A percentile compares a stretch with the other conserved stretches of the same genome.
Evolutionary conservation across 2,329 filamentous ascomycete genomes (phyloP).

Genomic region (Ascochyta lentis): DNA sequence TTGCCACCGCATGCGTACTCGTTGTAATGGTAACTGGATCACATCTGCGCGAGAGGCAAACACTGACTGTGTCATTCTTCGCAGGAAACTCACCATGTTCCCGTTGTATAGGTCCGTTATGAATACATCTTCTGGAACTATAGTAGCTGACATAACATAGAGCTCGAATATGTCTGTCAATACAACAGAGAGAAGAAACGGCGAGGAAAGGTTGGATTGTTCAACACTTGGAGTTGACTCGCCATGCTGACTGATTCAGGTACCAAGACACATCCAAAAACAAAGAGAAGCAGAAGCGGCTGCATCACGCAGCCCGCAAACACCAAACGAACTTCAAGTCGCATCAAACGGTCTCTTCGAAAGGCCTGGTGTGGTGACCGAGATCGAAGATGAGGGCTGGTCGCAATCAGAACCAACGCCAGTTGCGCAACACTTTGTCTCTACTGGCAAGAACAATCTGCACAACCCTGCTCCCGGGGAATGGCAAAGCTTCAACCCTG

Average conservation of each 20-base stretch:
- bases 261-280: slow-evolving; percentile 48
- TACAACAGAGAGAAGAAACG: slow-evolving; percentile 94
- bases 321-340: slow-evolving; percentile 36
- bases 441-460: slow-evolving; percentile 30
- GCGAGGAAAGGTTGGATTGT: slow-evolving; percentile 74
- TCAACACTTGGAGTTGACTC: neutral
- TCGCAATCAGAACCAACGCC: slow-evolving; percentile 45
- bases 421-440: slow-evolving; percentile 42
- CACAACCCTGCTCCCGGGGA: slow-evolving; percentile 35
- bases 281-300: slow-evolving; percentile 45
- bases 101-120: slow-evolving; percentile 81
- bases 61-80: slow-evolving; percentile 3
- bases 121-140: neutral
- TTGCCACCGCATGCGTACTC: slow-evolving; percentile 92
- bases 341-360: slow-evolving; percentile 37
- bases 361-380: slow-evolving; percentile 33
- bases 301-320: slow-evolving; percentile 34
- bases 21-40: slow-evolving; percentile 71
- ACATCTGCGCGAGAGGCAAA: neutral
- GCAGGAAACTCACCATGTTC: slow-evolving; percentile 80
- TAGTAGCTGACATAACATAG: slow-evolving; percentile 53
- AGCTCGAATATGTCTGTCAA: slow-evolving; percentile 87
- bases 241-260: slow-evolving; percentile 31
- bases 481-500: slow-evolving; percentile 41
- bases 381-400: slow-evolving; percentile 49